Base-by-base conservation (phyloP, 148 eudicot genomes). In the Rhododendron griersonianum region DNA sequence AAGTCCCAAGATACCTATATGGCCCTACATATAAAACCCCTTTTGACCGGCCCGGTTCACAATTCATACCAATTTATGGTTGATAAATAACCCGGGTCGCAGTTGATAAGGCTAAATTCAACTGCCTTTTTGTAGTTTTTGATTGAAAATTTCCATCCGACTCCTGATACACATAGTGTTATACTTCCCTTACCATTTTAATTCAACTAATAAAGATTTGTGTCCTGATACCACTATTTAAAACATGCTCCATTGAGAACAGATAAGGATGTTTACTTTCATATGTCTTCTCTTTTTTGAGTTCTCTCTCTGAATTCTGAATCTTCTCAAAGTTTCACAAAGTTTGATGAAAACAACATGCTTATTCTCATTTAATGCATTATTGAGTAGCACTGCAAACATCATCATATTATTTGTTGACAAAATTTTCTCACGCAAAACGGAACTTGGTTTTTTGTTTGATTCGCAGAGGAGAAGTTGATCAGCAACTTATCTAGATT, bases 401-500 rank as follows among this genome's bases (percentile, higher is more conserved):
- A 30, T 71, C 76, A 30, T 71, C 30, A 71, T 14, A 14, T 0
- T 30, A 30, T 4, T 71, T 30, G 39, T 30, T 69, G 76, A 30
- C 2, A 13, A 69, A 71, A 3, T 71, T 69, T 30, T 14, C 19
- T 28, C 8, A 71, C 8, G 4, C 2, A 3, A 71, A 30, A 9
- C 3, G 14, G 33, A n/a, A 67, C 33, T 67, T 30, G 7, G 39
- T 71, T 30, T 30, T 28, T 71, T 71, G 7, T 67, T 69, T 15
- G 13, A 19, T 84, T 59, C 13, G 19, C 87, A 94, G 95, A 87
- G 91, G 91, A 93, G 87, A 91, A 84, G 75, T 87, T 93, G 55
- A 85, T 84, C 50, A 95, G 85, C 90, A 92, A 94, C 89, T 80
- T 92, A 57, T 69, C 94, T 33, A 87, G 94, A 87, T 90, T 95